These are phyloP conservation scores for Ustulina deusta DNA, from an alignment of 2,329 filamentous ascomycete genomes.

Conservation along the genomic window DNA sequence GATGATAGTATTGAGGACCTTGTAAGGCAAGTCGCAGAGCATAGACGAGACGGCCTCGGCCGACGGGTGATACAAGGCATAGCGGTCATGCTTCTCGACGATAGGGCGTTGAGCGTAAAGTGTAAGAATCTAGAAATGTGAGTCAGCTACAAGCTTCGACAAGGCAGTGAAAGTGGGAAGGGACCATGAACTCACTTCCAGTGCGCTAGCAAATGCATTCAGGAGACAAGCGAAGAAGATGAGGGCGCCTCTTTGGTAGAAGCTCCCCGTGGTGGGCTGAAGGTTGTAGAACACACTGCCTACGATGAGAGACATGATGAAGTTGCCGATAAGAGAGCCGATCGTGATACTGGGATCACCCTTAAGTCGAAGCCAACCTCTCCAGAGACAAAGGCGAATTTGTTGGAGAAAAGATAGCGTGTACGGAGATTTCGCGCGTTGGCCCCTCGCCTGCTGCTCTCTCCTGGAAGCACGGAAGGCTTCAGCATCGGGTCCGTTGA, in stretches of 20 bases:
- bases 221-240: conserved; percentile 90
- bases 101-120: conserved; percentile 91
- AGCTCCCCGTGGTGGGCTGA: conserved; percentile 71
- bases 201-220: conserved; percentile 83
- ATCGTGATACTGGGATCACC: conserved; percentile 82
- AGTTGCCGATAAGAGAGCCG: conserved; percentile 77
- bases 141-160: conserved; percentile 38
- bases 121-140: conserved; percentile 73
- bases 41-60: conserved; percentile 90
- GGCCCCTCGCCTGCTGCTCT: conserved; percentile 67
- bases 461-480: conserved; percentile 67
- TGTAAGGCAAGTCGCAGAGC: conserved; percentile 87
- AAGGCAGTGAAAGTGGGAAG: conserved; percentile 4
- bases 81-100: conserved; percentile 88
- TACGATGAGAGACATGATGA: conserved; percentile 81
- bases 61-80: conserved; percentile 89
- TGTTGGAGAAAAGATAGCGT: conserved; percentile 84
- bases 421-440: conserved; percentile 80
- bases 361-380: conserved; percentile 80
- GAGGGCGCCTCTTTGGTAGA: conserved; percentile 82
- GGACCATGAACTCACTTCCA: conserved; percentile 68
- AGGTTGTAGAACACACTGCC: conserved; percentile 86
- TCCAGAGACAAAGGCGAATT: conserved; percentile 80
- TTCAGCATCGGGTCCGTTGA: conserved; percentile 67
- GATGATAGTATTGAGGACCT: conserved; percentile 76